Evolutionary conservation across 352 stramenopile species (phyloP).

Genomic region (Pseudoperonospora humuli): DNA sequence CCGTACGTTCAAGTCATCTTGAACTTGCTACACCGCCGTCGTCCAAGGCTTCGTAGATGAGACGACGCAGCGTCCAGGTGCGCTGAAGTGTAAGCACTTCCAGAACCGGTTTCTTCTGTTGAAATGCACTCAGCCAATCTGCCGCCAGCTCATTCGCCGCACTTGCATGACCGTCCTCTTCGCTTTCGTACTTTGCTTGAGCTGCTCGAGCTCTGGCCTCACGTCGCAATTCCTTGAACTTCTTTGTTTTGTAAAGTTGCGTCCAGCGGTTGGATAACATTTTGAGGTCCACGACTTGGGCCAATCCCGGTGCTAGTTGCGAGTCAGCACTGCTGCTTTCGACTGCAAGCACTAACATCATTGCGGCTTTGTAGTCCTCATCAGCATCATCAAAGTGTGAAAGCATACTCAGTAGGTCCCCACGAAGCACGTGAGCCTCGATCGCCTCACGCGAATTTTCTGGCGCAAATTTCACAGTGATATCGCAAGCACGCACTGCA

Average conservation of each 20-base stretch:
- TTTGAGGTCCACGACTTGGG: constrained; percentile 33
- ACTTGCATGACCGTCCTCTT: not conserved
- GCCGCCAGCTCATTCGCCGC: constrained; percentile 16
- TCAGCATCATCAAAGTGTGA: constrained; percentile 31
- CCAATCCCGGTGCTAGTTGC: constrained; percentile 1
- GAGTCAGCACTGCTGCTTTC: not conserved
- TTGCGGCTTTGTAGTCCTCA: constrained; percentile 33
- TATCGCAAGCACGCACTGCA: constrained; percentile 37
- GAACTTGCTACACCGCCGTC: constrained; percentile 3
- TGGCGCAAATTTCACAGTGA: constrained; percentile 30
- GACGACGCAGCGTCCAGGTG: constrained; percentile 31
- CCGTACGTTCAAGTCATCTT: constrained; percentile 1
- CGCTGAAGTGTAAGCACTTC: constrained; percentile 41
- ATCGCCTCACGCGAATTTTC: constrained; percentile 17
- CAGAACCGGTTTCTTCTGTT: constrained; percentile 29
- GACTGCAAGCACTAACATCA: constrained; percentile 7
- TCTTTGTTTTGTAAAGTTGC: constrained; percentile 34
- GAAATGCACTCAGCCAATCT: constrained; percentile 38
- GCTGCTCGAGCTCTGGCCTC: constrained; percentile 18
- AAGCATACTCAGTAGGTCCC: constrained; percentile 45
- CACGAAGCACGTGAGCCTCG: constrained; percentile 40
- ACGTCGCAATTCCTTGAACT: constrained; percentile 34
- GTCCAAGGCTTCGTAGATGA: constrained; percentile 25
- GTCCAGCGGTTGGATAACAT: constrained; percentile 44
- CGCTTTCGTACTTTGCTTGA: not conserved